Evolutionary conservation across 768 basidiomycete species (phyloP), one percentile per base, ranked within the genome.

Genomic region (Hortiboletus campestris): DNA sequence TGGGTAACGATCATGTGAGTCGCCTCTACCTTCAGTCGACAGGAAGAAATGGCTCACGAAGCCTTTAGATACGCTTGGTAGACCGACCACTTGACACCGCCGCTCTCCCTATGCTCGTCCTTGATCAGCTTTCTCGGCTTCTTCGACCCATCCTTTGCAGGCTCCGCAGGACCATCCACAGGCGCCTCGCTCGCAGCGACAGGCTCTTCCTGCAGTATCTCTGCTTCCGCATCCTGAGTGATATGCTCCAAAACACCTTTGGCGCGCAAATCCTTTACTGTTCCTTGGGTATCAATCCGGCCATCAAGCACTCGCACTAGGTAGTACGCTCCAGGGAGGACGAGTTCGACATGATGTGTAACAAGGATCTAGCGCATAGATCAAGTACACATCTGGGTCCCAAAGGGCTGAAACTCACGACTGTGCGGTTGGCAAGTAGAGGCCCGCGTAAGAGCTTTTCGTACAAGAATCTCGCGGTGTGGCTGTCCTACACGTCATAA

Each of bases 261-360:
- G 0, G 77, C 76, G 1, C 81, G 80, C 7, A 93, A 76, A 7
- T 89, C 88, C 41, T 79, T 76, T 11, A 88, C 75, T 0, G 80
- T 81, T 7, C 91, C 91, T 64, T 89, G 83, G 1, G 81, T 79
- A 63, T 91, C 89, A 48, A 92, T 84, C 14, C 89, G 83, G 3
- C 91, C 91, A 64, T 92, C 90, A 2, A 90, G 76, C 80, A 93
- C 86, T 28, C 89, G 83, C 8, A 92, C 78, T 3, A 93, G 72
- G 62, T 91, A 91, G 61, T 85, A 65, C 0, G 88, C 82, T 0
- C 83, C 85, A 0, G 90, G 86, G 8, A 91, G 80, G 17, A 93
- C 85, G 1, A 94, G 80, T 47, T 92, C 88, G 28, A 93, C 85
- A 63, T 93, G 91, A 58, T 94, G 91, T 0, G 90, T 91, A 35